Percentiles rank a stretch among this genome's conserved stretches.
phyloP scores from a whole-genome alignment of 2,329 filamentous ascomycete species.

The Neofusicoccum laricinum region DNA sequence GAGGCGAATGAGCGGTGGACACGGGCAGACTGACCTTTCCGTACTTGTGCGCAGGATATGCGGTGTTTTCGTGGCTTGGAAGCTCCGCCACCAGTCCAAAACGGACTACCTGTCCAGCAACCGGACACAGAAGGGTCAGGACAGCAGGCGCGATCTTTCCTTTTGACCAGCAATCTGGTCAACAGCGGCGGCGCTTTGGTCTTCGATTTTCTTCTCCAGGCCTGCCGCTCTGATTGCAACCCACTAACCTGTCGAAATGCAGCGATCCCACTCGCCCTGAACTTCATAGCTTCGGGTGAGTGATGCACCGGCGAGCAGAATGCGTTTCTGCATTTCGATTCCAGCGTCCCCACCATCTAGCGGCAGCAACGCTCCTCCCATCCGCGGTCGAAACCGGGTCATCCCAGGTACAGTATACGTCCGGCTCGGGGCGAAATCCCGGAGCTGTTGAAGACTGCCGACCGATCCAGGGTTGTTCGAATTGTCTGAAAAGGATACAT shows the following conservation, averaged over 20 bases:
- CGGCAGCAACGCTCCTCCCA: slow-evolving; percentile 10
- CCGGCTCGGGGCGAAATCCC: not conserved
- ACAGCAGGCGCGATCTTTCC: not conserved
- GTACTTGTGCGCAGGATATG: slow-evolving; percentile 50
- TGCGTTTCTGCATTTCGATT: not conserved
- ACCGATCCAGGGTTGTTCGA: not conserved
- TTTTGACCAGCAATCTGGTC: not conserved
- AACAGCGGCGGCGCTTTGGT: not conserved
- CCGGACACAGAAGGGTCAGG: slow-evolving; percentile 79
- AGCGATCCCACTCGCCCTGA: slow-evolving; percentile 79
- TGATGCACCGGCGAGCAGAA: slow-evolving; percentile 34
- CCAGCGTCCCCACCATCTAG: not conserved
- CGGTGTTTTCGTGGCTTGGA: slow-evolving; percentile 59
- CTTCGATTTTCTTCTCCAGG: not conserved
- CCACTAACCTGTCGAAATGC: slow-evolving; percentile 12
- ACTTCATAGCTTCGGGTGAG: slow-evolving; percentile 92
- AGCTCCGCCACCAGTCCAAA: slow-evolving; percentile 61
- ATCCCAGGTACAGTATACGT: not conserved
- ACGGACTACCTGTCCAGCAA: slow-evolving; percentile 72
- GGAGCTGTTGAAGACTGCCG: not conserved
- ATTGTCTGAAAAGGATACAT: not conserved
- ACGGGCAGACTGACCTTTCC: slow-evolving; percentile 18
- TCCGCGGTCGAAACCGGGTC: not conserved
- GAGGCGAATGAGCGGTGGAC: not conserved
- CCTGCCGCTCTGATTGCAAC: not conserved